A percentile compares a stretch with the other conserved stretches of the same genome.
phyloP scores from a whole-genome alignment of 257 asterid species.

The Primulina tabacum region DNA sequence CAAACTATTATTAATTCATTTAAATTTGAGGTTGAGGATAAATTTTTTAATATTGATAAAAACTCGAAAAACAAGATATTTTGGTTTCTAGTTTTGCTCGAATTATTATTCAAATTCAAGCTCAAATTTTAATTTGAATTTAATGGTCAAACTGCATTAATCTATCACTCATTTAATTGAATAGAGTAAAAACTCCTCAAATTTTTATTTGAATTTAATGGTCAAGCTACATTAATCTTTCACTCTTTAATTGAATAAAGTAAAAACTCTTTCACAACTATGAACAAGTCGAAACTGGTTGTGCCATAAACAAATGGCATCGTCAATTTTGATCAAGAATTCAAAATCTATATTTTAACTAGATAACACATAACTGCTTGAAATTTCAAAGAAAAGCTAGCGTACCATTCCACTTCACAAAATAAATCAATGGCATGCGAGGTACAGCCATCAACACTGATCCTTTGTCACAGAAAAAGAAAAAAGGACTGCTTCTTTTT shows the following conservation, averaged over 20 bases:
- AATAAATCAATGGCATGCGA: conserved; percentile 31
- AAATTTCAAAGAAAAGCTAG: too few relatives aligned
- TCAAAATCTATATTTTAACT: not conserved
- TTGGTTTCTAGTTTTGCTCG: not conserved
- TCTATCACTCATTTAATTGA: not conserved
- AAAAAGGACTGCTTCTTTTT: not conserved
- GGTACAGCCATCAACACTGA: conserved; percentile 10
- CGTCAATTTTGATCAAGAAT: not conserved
- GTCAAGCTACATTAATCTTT: too few relatives aligned
- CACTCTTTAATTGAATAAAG: not conserved
- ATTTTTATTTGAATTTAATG: too few relatives aligned
- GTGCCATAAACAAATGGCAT: not conserved
- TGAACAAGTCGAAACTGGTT: not conserved
- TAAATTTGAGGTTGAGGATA: too few relatives aligned
- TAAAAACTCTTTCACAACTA: not conserved
- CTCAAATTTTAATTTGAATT: not conserved
- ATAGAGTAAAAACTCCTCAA: not conserved
- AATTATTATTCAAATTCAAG: not conserved
- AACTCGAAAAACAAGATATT: not conserved
- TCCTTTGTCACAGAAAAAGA: not conserved
- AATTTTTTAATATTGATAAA: too few relatives aligned
- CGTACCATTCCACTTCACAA: not conserved
- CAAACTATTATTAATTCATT: too few relatives aligned
- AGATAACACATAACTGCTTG: not conserved
- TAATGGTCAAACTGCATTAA: not conserved